These are phyloP conservation scores for Hibiscus syriacus DNA, from an alignment of 345 rosid species.

Conservation along the genomic window DNA sequence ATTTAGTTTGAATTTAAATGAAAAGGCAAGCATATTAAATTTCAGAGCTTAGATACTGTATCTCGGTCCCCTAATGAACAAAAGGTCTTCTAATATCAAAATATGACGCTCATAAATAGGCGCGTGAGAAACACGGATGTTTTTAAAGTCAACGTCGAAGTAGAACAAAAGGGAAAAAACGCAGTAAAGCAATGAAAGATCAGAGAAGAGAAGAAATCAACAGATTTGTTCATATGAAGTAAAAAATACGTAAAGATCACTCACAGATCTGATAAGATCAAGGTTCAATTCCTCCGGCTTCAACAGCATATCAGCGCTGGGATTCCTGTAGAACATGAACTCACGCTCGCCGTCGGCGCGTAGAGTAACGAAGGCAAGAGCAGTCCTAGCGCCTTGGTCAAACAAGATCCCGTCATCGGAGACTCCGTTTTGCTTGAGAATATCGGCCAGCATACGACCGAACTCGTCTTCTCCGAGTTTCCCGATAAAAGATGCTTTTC, in stretches of 20 bases:
- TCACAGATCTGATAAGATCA: constrained; percentile 83
- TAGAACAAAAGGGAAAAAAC: not conserved
- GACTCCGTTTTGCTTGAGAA: constrained; percentile 81
- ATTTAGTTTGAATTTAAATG: not conserved
- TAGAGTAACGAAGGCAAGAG: constrained; percentile 84
- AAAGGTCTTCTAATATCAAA: not conserved
- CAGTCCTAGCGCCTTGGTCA: constrained; percentile 90
- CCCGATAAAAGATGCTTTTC: constrained; percentile 71
- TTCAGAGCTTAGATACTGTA: not conserved
- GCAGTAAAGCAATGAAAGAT: not conserved
- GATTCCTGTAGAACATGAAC: constrained; percentile 93
- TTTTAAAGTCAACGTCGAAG: not conserved
- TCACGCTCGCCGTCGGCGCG: constrained; percentile 98
- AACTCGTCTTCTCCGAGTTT: constrained; percentile 98
- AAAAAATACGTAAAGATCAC: constrained; percentile 13
- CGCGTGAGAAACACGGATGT: not conserved
- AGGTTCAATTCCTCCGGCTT: constrained; percentile 79
- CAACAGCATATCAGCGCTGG: constrained; percentile 93
- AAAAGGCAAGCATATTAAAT: not conserved
- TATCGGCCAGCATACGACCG: constrained; percentile 91
- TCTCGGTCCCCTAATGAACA: not conserved
- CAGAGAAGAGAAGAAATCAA: not conserved
- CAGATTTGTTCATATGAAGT: not conserved
- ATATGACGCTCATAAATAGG: constrained; percentile 5
- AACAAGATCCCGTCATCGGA: constrained; percentile 65